These are phyloP conservation scores for Aristolochia fimbriata DNA, from an alignment of 164 flowering plant genomes.

Conservation along the genomic window DNA sequence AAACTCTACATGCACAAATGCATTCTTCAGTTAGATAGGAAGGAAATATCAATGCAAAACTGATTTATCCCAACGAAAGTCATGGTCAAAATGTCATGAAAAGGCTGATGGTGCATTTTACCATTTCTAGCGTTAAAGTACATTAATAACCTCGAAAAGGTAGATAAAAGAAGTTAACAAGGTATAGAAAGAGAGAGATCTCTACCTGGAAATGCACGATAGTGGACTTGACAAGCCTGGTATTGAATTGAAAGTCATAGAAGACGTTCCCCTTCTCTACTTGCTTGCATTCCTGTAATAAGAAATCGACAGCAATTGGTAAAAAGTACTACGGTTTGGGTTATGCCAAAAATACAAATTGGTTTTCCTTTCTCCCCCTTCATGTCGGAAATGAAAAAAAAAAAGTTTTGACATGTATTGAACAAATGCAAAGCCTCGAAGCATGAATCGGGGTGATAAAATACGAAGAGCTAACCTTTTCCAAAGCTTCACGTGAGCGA, in stretches of 20 bases:
- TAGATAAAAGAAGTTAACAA: not conserved
- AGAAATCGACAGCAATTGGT: not conserved
- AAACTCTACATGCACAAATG: too few relatives aligned
- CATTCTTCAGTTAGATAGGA: not conserved
- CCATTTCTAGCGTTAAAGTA: too few relatives aligned
- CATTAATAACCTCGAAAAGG: not conserved
- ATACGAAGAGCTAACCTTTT: conserved; percentile 35
- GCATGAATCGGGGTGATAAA: not conserved
- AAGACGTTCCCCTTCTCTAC: conserved; percentile 57
- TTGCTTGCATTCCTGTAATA: conserved; percentile 57
- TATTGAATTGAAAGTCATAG: conserved; percentile 83
- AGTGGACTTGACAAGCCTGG: conserved; percentile 85
- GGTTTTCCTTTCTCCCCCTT: not conserved
- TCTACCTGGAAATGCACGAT: conserved; percentile 96
- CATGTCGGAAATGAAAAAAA: not conserved
- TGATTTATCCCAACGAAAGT: too few relatives aligned
- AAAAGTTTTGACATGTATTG: not conserved
- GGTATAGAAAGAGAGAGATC: conserved; percentile 1
- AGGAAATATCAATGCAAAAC: not conserved
- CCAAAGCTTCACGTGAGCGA: conserved; percentile 31
- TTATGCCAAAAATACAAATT: not conserved
- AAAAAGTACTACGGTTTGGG: not conserved
- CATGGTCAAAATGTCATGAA: too few relatives aligned
- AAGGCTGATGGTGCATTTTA: too few relatives aligned
- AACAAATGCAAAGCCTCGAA: not conserved